phyloP scores from a whole-genome alignment of 2,329 filamentous ascomycete species.

The Nannizziopsis arthrosporioides region DNA sequence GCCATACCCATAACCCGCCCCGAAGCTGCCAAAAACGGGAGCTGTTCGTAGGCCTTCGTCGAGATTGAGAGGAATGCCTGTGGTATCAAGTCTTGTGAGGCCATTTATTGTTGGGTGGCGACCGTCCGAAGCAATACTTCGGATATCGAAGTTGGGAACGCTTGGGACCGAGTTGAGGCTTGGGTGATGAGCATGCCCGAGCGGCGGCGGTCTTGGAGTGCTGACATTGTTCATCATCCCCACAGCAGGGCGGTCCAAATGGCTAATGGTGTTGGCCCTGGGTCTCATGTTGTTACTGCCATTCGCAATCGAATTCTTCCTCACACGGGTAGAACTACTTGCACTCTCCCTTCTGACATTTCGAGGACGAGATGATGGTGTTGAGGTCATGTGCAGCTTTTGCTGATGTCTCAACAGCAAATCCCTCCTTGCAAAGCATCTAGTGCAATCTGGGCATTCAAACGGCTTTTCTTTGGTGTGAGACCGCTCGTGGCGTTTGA shows the following conservation, averaged over 20 bases:
- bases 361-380: slow-evolving; percentile 72
- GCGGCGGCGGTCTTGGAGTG: slow-evolving; percentile 19
- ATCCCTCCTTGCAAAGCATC: slow-evolving; percentile 91
- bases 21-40: slow-evolving; percentile 56
- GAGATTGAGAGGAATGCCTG: slow-evolving; percentile 55
- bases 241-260: slow-evolving; percentile 67
- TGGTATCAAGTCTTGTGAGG: slow-evolving; percentile 73
- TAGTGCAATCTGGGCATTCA: slow-evolving; percentile 83
- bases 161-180: slow-evolving; percentile 57
- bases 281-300: slow-evolving; percentile 58
- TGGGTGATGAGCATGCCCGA: slow-evolving; percentile 57
- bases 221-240: slow-evolving; percentile 43
- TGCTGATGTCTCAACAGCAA: slow-evolving; percentile 90
- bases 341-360: slow-evolving; percentile 77
- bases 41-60: slow-evolving; percentile 65
- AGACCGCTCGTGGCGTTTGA: slow-evolving; percentile 95
- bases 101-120: slow-evolving; percentile 51
- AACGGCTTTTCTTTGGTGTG: slow-evolving; percentile 99
- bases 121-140: slow-evolving; percentile 47
- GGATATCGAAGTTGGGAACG: slow-evolving; percentile 42
- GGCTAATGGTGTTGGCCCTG: slow-evolving; percentile 89
- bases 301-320: slow-evolving; percentile 78
- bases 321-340: slow-evolving; percentile 61
- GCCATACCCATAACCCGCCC: slow-evolving; percentile 58
- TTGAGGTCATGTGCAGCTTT: slow-evolving; percentile 90